Evolutionary conservation across 345 rosid species (phyloP), one percentile per base, ranked within the genome.

Genomic region (Lagerstroemia speciosa): DNA sequence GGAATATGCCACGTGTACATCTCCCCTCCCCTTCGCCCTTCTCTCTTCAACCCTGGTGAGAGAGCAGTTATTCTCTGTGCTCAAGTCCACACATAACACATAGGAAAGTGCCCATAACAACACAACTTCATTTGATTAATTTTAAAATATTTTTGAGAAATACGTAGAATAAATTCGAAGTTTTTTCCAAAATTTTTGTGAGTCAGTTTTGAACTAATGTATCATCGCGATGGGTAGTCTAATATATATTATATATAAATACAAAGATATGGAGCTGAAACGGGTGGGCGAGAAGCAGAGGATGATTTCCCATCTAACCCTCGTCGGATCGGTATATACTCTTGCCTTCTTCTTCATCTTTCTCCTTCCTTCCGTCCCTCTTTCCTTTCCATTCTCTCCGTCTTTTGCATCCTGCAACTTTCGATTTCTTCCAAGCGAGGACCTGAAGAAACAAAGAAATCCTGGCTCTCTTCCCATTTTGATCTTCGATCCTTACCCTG

Each of bases 1-100:
- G 36, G 65, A 62, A 62, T 62, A 62, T 30, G 37, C 65, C 65
- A 62, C 65, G 65, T 62, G 36, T 62, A 31, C 36, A 61, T 9
- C 64, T 15, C 15, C 48, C 16, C 46, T 41, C 8, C 32, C 31
- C 62, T 8, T 8, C 29, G 24, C 11, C 62, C 17, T 7, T 10
- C 64, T 10, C 37, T 12, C 10, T 15, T 61, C 27, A 53, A 26
- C 27, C n/a, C n/a, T 26, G 63, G 19, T 31, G 7, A 1, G 14
- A 26, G 32, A 9, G 63, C 2, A n/a, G 32, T 55, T 7, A 55
- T 55, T 10, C 15, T 6, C 1, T 55, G 62, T 55, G 31, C 31
- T 55, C 48, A 16, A 0, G 48, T 14, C 20, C 48, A 15, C 0
- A 36, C 38, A 9, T 5, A 36, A 9, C 38, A n/a, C 38, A 36